A percentile compares a stretch with the other conserved stretches of the same genome.
These are phyloP conservation scores for Ophiostoma novo-ulmi DNA, from an alignment of 2,329 filamentous ascomycete genomes.

Conservation along the genomic window DNA sequence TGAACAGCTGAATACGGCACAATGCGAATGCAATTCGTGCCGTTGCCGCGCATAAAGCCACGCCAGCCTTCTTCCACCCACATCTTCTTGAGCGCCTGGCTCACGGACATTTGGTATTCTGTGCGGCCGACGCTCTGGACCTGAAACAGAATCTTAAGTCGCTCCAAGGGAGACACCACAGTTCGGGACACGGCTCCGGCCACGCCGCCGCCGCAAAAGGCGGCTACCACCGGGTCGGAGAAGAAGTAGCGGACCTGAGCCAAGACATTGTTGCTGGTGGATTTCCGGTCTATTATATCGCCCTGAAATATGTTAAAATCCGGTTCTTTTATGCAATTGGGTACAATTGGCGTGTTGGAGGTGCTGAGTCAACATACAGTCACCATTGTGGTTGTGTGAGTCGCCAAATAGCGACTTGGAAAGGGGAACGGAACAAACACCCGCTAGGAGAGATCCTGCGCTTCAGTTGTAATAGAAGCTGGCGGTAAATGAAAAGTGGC, in stretches of 20 bases:
- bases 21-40: slow-evolving; percentile 96
- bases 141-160: slow-evolving; percentile 96
- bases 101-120: slow-evolving; percentile 89
- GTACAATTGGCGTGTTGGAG: neutral
- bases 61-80: slow-evolving; percentile 95
- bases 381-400: slow-evolving; percentile 8
- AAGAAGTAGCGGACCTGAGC: slow-evolving; percentile 47
- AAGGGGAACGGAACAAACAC: neutral
- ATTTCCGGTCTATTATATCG: slow-evolving; percentile 21
- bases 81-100: slow-evolving; percentile 87
- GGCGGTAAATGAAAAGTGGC: neutral
- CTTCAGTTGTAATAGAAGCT: neutral
- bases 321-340: neutral
- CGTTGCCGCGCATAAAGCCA: slow-evolving; percentile 96
- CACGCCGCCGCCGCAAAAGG: slow-evolving; percentile 89
- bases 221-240: slow-evolving; percentile 79
- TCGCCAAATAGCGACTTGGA: neutral
- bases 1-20: slow-evolving; percentile 97
- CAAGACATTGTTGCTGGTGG: slow-evolving; percentile 30
- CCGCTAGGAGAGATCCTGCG: neutral
- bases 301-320: slow-evolving; percentile 14
- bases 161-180: slow-evolving; percentile 91
- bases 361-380: neutral
- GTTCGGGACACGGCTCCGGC: slow-evolving; percentile 96
- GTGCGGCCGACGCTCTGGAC: slow-evolving; percentile 84